Evolutionary conservation across 768 basidiomycete genomes (phyloP).

Genomic region (Calocybe indica): DNA sequence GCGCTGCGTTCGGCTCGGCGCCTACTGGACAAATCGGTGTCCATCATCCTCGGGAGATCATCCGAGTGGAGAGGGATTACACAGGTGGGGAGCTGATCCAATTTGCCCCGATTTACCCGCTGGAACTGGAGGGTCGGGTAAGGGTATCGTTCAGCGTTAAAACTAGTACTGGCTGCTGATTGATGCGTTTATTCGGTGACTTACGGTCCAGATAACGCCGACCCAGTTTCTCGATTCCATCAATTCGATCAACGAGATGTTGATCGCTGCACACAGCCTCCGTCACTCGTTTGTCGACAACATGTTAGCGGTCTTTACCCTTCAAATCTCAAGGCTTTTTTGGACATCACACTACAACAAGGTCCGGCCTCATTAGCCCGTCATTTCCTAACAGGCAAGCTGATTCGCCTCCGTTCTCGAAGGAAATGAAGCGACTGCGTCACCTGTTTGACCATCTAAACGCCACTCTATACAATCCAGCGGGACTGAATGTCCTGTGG

Average conservation of each 20-base stretch:
- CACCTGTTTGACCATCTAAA: conserved; percentile 65
- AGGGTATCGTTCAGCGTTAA: conserved; percentile 20
- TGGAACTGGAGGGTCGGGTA: conserved; percentile 92
- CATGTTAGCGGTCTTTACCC: conserved; percentile 64
- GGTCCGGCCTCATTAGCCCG: conserved; percentile 29
- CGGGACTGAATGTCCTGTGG: conserved; percentile 83
- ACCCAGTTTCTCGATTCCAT: conserved; percentile 88
- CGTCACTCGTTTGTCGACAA: conserved; percentile 74
- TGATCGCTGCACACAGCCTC: conserved; percentile 84
- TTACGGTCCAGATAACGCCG: conserved; percentile 66
- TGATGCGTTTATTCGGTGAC: not conserved
- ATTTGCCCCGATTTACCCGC: conserved; percentile 82
- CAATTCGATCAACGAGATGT: conserved; percentile 82
- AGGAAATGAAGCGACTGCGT: conserved; percentile 78
- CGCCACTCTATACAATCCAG: conserved; percentile 70
- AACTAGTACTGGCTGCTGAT: conserved; percentile 5
- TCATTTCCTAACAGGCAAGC: conserved; percentile 1
- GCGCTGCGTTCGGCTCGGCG: conserved; percentile 72
- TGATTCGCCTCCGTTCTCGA: not conserved
- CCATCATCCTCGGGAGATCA: conserved; percentile 87
- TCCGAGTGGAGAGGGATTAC: conserved; percentile 92
- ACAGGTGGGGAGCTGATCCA: conserved; percentile 84
- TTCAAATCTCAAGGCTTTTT: conserved; percentile 76
- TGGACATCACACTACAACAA: conserved; percentile 75
- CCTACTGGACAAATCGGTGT: conserved; percentile 83